Evolutionary conservation across 2,329 filamentous ascomycete species (phyloP), one percentile per base, ranked within the genome.

Genomic region (Westerdykella ornata): DNA sequence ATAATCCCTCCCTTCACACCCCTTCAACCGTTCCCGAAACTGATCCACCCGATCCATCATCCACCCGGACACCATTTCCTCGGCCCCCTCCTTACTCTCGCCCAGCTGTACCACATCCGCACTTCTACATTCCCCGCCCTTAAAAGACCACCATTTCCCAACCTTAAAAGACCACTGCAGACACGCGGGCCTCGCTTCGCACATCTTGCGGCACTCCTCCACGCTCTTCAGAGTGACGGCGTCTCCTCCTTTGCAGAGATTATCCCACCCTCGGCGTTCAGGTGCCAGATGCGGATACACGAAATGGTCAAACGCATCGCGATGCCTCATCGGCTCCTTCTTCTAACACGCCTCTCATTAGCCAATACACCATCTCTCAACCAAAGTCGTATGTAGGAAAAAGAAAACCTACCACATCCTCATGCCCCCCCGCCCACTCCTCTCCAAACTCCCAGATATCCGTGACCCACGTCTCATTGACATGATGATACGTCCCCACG

Each of bases 401-500:
- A 9, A 22, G 20, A 22, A 5, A 22, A 22, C 20, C 9, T 9
- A 22, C 20, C 20, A 22, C 20, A 22, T 22, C 20, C 20, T 5
- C 5, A 16, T 65, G 47, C 4, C 49, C 41, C 5, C 44, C 33
- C 1, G 57, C 59, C 65, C 65, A 68, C 1, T 53, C 53, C 33
- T 52, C 49, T 29, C 68, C 59, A 7, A 52, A 42, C 4, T 54
- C 44, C 63, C 63, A 66, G 18, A 65, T 47, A 35, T 36, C 41
- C 7, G 54, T 49, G 11, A 63, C 51, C 5, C 58, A 51, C 1
- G 48, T 46, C 2, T 42, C 31, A 2, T 43, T 42, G 40, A 64
- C 49, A 19, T 59, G 53, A 33, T 67, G 59, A 63, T 62, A 68
- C 3, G 62, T 64, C 3, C 72, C 49, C 8, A 65, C 64, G 4